These are phyloP conservation scores for Hyaloperonospora brassicae DNA, from an alignment of 352 stramenopile species.

Conservation along the genomic window DNA sequence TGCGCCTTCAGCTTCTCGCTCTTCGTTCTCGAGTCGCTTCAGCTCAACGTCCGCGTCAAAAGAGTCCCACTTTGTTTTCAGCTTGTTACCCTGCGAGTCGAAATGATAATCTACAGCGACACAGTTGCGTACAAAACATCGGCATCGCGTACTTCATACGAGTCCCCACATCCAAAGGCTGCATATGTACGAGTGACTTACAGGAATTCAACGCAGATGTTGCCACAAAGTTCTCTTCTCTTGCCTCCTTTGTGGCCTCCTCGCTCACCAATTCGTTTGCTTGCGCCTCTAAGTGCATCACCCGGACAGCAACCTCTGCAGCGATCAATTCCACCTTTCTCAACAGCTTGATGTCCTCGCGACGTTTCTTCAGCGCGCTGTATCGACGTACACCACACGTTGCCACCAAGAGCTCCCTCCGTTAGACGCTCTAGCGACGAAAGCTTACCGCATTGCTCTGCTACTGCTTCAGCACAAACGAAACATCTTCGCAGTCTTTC, in stretches of 20 bases:
- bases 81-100: constrained; percentile 77
- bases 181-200: constrained; percentile 13
- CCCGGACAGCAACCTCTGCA: constrained; percentile 47
- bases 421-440: constrained; percentile 1
- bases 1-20: constrained; percentile 15
- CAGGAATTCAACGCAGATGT: constrained; percentile 62
- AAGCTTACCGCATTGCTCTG: too few species aligned
- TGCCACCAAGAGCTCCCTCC: constrained; percentile 9
- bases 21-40: constrained; percentile 50
- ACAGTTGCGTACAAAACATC: not conserved
- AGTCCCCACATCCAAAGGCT: too few species aligned
- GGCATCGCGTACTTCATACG: too few species aligned
- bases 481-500: too few species aligned
- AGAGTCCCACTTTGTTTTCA: constrained; percentile 81
- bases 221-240: constrained; percentile 9
- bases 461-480: too few species aligned
- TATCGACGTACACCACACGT: constrained; percentile 8
- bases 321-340: constrained; percentile 67
- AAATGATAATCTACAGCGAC: constrained; percentile 69
- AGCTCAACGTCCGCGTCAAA: constrained; percentile 79
- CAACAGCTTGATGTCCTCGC: constrained; percentile 56
- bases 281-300: constrained; percentile 61
- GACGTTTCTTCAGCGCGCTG: constrained; percentile 23
- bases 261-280: constrained; percentile 50
- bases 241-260: constrained; percentile 25